phyloP scores from a whole-genome alignment of 129 eudicot genomes.

The Helianthus tuberosus region DNA sequence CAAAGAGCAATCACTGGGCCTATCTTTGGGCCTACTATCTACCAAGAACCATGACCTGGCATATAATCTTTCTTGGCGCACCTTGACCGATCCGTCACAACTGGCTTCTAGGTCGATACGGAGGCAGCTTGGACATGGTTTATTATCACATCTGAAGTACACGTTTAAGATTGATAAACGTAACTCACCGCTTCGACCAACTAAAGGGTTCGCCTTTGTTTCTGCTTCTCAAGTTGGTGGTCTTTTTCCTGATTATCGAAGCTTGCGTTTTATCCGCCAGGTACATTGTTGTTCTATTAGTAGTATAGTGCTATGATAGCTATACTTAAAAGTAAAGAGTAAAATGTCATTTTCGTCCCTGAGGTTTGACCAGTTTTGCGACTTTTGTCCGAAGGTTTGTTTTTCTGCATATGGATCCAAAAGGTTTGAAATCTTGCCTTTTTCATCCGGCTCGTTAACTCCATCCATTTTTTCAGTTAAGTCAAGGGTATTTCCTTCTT shows the following conservation, averaged over 20 bases:
- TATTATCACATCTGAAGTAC: conserved; percentile 77
- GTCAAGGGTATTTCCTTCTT: too few relatives aligned
- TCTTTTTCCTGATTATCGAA: conserved; percentile 77
- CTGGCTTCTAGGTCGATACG: conserved; percentile 72
- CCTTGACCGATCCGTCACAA: conserved; percentile 81
- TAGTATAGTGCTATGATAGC: too few relatives aligned
- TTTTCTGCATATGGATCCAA: too few relatives aligned
- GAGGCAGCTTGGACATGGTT: conserved; percentile 89
- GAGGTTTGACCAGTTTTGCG: too few relatives aligned
- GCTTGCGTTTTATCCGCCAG: conserved; percentile 91
- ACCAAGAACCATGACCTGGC: conserved; percentile 67
- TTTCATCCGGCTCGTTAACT: too few relatives aligned
- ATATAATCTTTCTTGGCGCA: conserved; percentile 81
- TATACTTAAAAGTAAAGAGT: too few relatives aligned
- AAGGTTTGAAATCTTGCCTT: too few relatives aligned
- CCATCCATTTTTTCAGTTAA: too few relatives aligned
- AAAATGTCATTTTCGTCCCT: too few relatives aligned
- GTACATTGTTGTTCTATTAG: conserved; percentile 31
- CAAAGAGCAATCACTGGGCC: conserved; percentile 69
- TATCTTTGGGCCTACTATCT: conserved; percentile 75
- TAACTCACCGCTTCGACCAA: conserved; percentile 83
- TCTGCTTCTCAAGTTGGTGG: conserved; percentile 80
- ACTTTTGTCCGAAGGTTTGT: too few relatives aligned
- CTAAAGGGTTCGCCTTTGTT: conserved; percentile 81
- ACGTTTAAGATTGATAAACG: conserved; percentile 74